Evolutionary conservation across 371 early-diverging fungal species (phyloP).

Genomic region (Circinella minor): DNA sequence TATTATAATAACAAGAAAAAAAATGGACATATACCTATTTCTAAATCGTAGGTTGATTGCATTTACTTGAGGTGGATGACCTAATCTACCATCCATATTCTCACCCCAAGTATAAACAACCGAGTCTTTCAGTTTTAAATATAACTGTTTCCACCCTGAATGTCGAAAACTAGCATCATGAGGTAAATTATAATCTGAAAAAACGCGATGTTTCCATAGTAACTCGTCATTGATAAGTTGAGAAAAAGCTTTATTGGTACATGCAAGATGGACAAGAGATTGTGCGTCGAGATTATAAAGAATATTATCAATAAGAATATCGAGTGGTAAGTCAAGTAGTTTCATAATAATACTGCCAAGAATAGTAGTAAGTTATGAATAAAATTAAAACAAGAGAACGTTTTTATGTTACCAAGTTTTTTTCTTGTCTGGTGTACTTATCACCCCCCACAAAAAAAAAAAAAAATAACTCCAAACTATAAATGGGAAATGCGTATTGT

Average conservation of each 20-base stretch:
- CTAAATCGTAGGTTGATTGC: background rate
- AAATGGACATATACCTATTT: background rate
- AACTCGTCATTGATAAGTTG: constrained; percentile 38
- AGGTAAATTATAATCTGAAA: constrained; percentile 33
- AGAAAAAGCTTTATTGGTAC: constrained; percentile 28
- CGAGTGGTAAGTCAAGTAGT: constrained; percentile 21
- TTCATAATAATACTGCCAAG: constrained; percentile 9
- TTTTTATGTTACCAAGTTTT: too few relatives aligned
- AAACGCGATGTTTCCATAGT: constrained; percentile 43
- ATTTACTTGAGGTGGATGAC: constrained; percentile 11
- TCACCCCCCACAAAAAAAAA: background rate
- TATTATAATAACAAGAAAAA: background rate
- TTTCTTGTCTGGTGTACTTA: too few relatives aligned
- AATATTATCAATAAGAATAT: constrained; percentile 31
- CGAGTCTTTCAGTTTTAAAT: constrained; percentile 32
- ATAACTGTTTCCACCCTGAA: constrained; percentile 47
- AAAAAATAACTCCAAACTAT: too few relatives aligned
- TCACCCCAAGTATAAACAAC: constrained; percentile 51
- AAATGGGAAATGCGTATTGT: too few relatives aligned
- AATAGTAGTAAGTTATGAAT: background rate
- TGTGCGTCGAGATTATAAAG: constrained; percentile 27
- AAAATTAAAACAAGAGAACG: background rate
- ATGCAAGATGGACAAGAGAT: constrained; percentile 25
- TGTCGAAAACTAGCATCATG: constrained; percentile 36
- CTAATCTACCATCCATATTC: constrained; percentile 36